Conservation (phyloP, 2,329 filamentous ascomycete genomes). For the Diplocarpon mali region DNA sequence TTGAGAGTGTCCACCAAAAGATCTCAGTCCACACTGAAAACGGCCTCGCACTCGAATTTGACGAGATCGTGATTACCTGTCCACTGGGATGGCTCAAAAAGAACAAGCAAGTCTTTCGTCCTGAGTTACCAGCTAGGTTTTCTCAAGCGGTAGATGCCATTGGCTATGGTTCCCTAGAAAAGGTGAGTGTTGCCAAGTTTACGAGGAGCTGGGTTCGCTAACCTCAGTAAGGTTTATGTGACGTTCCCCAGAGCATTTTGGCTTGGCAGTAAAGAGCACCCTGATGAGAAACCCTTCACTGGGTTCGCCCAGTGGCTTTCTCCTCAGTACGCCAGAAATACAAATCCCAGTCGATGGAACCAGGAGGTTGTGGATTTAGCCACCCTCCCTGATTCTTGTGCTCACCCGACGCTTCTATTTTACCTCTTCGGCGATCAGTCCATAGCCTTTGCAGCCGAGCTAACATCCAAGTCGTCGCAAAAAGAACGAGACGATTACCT, state of each 20-base stretch:
- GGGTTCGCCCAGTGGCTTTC: conserved; percentile 16
- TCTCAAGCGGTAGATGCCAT: conserved; percentile 36
- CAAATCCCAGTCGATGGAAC: conserved; percentile 42
- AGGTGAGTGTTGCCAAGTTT: conserved; percentile 27
- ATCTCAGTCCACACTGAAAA: conserved; percentile 14
- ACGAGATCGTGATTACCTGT: conserved; percentile 38
- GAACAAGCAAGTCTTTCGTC: conserved; percentile 33
- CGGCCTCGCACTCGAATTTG: conserved; percentile 20
- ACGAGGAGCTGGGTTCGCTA: neutral
- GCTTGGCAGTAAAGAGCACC: conserved; percentile 24
- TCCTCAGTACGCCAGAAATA: conserved; percentile 42
- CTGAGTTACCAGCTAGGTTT: conserved; percentile 33
- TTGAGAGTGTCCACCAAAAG: conserved; percentile 8
- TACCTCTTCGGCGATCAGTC: conserved; percentile 42
- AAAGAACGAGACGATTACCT: conserved; percentile 24
- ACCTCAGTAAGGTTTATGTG: conserved; percentile 28
- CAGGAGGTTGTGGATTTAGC: conserved; percentile 53
- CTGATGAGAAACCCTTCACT: conserved; percentile 2
- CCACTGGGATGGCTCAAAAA: conserved; percentile 40
- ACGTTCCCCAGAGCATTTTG: conserved; percentile 55
- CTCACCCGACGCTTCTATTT: conserved; percentile 58
- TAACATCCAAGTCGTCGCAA: conserved; percentile 10
- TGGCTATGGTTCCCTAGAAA: conserved; percentile 39
- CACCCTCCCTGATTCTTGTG: conserved; percentile 35
- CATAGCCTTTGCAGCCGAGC: conserved; percentile 23